These are phyloP conservation scores for Croton laevigatus DNA, from an alignment of 441 rosid species.

Conservation along the genomic window DNA sequence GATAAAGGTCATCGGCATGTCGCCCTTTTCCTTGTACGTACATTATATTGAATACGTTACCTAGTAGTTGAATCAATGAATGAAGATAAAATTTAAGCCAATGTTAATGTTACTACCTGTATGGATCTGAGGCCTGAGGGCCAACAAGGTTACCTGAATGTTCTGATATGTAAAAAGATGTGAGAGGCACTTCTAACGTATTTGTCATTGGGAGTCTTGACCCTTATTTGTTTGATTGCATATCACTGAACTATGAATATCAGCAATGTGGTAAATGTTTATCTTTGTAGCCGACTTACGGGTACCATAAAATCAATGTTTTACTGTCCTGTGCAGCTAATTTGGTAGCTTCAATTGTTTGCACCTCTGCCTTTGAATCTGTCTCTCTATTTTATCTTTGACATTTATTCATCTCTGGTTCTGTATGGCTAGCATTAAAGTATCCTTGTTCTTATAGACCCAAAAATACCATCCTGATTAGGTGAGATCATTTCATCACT, in stretches of 20 bases:
- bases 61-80: background rate
- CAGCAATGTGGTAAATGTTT: background rate
- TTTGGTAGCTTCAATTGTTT: conserved; percentile 3
- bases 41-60: conserved; percentile 29
- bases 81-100: conserved; percentile 8
- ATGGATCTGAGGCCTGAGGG: background rate
- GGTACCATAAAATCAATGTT: background rate
- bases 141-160: background rate
- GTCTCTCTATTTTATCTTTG: background rate
- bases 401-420: background rate
- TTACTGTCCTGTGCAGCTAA: background rate
- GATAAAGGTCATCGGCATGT: conserved; percentile 93
- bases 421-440: background rate
- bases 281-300: background rate
- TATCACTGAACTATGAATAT: background rate
- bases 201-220: background rate
- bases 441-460: background rate
- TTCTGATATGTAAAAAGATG: background rate
- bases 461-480: background rate
- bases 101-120: conserved; percentile 4
- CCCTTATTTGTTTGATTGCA: background rate
- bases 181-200: background rate
- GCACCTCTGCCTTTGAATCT: background rate
- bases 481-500: conserved; percentile 10
- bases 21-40: conserved; percentile 85